A percentile compares a stretch with the other conserved stretches of the same genome.
phyloP scores from a whole-genome alignment of 2,329 filamentous ascomycete genomes.

The Eutypella sp. region DNA sequence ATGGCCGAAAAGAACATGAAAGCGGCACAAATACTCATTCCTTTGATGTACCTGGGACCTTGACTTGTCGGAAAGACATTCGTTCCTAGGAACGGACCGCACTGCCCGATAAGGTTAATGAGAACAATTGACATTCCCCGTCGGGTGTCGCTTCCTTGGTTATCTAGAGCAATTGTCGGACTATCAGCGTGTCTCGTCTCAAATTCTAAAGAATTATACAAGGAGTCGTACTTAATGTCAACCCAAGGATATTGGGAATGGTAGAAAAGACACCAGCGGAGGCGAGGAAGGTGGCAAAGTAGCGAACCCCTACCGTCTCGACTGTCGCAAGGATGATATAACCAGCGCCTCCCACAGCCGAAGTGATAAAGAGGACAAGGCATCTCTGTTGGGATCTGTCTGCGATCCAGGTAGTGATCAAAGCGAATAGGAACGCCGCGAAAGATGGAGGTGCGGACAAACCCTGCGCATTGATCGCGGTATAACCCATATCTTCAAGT shows the following conservation, averaged over 20 bases:
- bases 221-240: conserved; percentile 18
- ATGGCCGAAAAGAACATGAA: conserved; percentile 24
- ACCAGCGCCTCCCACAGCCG: conserved; percentile 18
- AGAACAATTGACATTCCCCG: conserved; percentile 23
- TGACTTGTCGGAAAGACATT: conserved; percentile 16
- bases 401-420: conserved; percentile 21
- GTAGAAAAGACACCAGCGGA: conserved; percentile 33
- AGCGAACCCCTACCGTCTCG: conserved; percentile 35
- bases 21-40: conserved; percentile 23
- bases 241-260: conserved; percentile 20
- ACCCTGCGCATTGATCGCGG: conserved; percentile 20
- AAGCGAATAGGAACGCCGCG: conserved; percentile 18
- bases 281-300: conserved; percentile 42
- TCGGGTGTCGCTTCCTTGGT: conserved; percentile 21
- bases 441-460: conserved; percentile 22
- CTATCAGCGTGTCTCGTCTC: not conserved
- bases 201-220: not conserved
- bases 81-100: conserved; percentile 21
- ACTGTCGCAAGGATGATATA: conserved; percentile 23
- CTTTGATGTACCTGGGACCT: conserved; percentile 16
- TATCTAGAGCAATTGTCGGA: conserved; percentile 14
- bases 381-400: conserved; percentile 23
- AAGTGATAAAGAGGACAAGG: conserved; percentile 15
- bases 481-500: conserved; percentile 68
- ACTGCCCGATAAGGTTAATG: conserved; percentile 22